Conservation (phyloP, 768 basidiomycete genomes). For the Mycena belliarum region DNA sequence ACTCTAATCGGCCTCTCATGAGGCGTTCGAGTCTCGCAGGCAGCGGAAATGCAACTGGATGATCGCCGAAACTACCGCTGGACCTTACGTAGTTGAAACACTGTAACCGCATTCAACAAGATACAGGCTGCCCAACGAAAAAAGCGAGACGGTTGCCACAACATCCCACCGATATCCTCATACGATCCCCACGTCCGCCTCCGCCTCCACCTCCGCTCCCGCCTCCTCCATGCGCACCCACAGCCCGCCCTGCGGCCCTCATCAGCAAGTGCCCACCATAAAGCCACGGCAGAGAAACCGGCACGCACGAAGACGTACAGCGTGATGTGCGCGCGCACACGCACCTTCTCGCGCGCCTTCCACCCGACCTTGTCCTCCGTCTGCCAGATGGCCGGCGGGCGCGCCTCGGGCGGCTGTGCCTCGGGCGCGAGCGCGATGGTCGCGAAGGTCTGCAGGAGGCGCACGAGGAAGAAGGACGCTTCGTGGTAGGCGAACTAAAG, state of each 20-base stretch:
- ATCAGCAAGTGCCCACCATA: too few relatives aligned
- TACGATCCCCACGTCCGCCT: too few relatives aligned
- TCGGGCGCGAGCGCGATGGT: slow-evolving; percentile 44
- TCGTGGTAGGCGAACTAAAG: slow-evolving; percentile 75
- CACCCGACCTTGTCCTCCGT: slow-evolving; percentile 29
- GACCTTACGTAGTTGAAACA: too few relatives aligned
- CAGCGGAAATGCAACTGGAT: too few relatives aligned
- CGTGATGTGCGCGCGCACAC: slow-evolving; percentile 53
- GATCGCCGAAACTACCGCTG: too few relatives aligned
- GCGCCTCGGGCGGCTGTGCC: slow-evolving; percentile 42
- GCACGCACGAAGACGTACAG: slow-evolving; percentile 48
- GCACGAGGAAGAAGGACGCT: slow-evolving; percentile 61
- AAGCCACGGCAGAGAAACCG: too few relatives aligned
- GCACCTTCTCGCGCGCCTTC: slow-evolving; percentile 48
- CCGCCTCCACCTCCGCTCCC: background rate
- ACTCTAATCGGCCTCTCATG: too few relatives aligned
- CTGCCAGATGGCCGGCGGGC: slow-evolving; percentile 49
- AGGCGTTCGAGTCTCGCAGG: too few relatives aligned
- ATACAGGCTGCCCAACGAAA: too few relatives aligned
- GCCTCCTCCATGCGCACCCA: slow-evolving; percentile 38
- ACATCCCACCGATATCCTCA: too few relatives aligned
- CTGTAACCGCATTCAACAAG: too few relatives aligned
- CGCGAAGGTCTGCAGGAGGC: slow-evolving; percentile 58
- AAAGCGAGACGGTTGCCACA: too few relatives aligned
- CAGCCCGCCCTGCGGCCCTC: slow-evolving; percentile 29